phyloP scores from a whole-genome alignment of 192 early-diverging fungal genomes.

The Lobulomyces angularis region DNA sequence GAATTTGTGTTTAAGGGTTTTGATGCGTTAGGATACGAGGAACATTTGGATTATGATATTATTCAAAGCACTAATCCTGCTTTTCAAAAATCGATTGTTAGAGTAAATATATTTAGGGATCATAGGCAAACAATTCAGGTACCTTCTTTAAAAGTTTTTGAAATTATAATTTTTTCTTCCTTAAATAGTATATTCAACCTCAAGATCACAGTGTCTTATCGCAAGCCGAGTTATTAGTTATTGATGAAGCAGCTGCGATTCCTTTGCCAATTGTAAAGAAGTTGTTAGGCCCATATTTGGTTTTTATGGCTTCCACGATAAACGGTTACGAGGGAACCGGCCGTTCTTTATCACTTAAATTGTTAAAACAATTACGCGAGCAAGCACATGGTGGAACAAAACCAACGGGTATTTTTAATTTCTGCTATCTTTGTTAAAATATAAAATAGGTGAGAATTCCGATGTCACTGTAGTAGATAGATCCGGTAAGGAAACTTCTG shows the following conservation, averaged over 20 bases:
- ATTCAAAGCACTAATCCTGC: constrained; percentile 94
- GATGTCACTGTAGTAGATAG: constrained; percentile 32
- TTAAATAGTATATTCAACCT: constrained; percentile 82
- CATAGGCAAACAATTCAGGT: constrained; percentile 94
- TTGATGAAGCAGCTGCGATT: constrained; percentile 98
- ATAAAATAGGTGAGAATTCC: constrained; percentile 11
- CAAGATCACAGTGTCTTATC: constrained; percentile 82
- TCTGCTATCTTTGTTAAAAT: constrained; percentile 22
- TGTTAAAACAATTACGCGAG: constrained; percentile 89
- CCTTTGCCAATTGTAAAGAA: constrained; percentile 84
- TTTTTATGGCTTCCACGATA: constrained; percentile 98
- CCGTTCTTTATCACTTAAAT: constrained; percentile 87
- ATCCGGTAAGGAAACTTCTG: constrained; percentile 35
- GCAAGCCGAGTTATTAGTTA: constrained; percentile 94
- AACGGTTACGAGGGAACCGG: constrained; percentile 99
- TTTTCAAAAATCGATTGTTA: constrained; percentile 88
- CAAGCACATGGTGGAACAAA: constrained; percentile 74
- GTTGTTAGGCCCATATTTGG: constrained; percentile 86
- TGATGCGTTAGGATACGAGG: constrained; percentile 94
- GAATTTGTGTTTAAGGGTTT: constrained; percentile 97
- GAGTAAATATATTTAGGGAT: constrained; percentile 90
- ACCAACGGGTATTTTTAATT: too few species aligned
- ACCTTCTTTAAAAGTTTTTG: constrained; percentile 6
- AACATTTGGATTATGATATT: constrained; percentile 98
- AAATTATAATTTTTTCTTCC: constrained; percentile 9